Evolutionary conservation across 73 alveolate species (phyloP), one percentile per base, ranked within the genome.

Genomic region (Diophrys sp.): DNA sequence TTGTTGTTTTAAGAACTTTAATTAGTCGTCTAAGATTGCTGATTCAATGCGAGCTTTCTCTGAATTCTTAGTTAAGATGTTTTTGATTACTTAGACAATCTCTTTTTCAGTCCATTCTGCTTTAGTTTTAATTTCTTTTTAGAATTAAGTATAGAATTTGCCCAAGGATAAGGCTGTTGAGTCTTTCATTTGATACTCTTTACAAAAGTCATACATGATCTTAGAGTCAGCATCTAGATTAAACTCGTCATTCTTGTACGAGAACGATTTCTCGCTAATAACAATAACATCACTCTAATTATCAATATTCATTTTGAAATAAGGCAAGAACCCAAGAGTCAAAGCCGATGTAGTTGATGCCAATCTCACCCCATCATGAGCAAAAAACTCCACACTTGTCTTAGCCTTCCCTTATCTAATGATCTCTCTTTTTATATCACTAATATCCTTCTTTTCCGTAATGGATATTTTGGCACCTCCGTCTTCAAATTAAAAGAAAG

Each of bases 201-300:
- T 85, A 75, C 93, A 85, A 33, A 54, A 25, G 71, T 84, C 92
- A 33, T 29, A 84, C 23, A 62, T 25, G n/a, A 56, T n/a, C 56
- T 84, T 84, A 24, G 76, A 69, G 34, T 66, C 66, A 23, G 75
- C 84, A 24, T 78, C 74, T 1, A 84, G 79, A 23, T 78, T 78
- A 68, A 56, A 84, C 67, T 84, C 78, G 27, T 70, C 29, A 68
- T 84, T 84, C 1, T 78, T n/a, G 33, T 78, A 78, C 44, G 79
- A 31, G 78, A 84, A 84, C 67, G 81, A 54, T 30, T 84, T 84
- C 71, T 84, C 88, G 24, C 88, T 71, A 73, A 84, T 78, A 25
- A 84, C 77, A 31, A 67, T 78, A 53, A 28, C 77, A 29, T 84
- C 86, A 2, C 57, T 33, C 0, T 23, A 24, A 25, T 78, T 44